Percentiles rank a stretch among this genome's conserved stretches.
phyloP scores from a whole-genome alignment of 805 yeast genomes.

The Candida tammaniensis region DNA sequence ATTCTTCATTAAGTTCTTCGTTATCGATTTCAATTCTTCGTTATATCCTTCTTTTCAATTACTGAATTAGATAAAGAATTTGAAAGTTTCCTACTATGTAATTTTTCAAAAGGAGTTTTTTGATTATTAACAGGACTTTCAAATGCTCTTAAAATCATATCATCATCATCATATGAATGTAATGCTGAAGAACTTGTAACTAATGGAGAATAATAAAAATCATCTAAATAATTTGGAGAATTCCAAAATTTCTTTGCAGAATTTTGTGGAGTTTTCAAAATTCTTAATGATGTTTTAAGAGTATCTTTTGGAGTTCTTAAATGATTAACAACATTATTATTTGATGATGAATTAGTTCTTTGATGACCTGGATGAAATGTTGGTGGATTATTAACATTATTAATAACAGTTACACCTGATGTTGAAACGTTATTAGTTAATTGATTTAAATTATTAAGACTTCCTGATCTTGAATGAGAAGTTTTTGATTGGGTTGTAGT shows the following conservation, averaged over 20 bases:
- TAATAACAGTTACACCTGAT: neutral
- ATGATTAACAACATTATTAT: slow-evolving; percentile 10
- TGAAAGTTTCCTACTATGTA: slow-evolving; percentile 7
- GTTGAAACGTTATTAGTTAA: slow-evolving; percentile 4
- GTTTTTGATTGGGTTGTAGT: neutral
- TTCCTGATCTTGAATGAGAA: slow-evolving; percentile 1
- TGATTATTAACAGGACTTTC: slow-evolving; percentile 21
- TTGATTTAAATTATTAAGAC: too few species aligned
- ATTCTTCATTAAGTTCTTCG: neutral
- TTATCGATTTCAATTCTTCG: neutral
- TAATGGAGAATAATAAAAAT: slow-evolving; percentile 54
- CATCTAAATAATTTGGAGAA: slow-evolving; percentile 65
- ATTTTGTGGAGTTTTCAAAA: slow-evolving; percentile 39
- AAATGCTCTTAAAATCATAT: slow-evolving; percentile 41
- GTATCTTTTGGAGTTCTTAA: slow-evolving; percentile 33
- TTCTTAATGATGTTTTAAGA: slow-evolving; percentile 34
- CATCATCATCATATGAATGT: slow-evolving; percentile 44
- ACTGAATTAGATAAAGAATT: slow-evolving; percentile 3
- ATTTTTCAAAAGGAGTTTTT: slow-evolving; percentile 6
- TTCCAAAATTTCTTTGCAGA: slow-evolving; percentile 56
- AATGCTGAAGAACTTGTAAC: slow-evolving; percentile 18
- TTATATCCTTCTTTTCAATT: neutral
- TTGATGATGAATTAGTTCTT: slow-evolving; percentile 7
- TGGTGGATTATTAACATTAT: slow-evolving; percentile 1
- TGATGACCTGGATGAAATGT: slow-evolving; percentile 7